Base-by-base conservation (phyloP, 2,329 filamentous ascomycete genomes). In the Allantophomopsis cytisporea region DNA sequence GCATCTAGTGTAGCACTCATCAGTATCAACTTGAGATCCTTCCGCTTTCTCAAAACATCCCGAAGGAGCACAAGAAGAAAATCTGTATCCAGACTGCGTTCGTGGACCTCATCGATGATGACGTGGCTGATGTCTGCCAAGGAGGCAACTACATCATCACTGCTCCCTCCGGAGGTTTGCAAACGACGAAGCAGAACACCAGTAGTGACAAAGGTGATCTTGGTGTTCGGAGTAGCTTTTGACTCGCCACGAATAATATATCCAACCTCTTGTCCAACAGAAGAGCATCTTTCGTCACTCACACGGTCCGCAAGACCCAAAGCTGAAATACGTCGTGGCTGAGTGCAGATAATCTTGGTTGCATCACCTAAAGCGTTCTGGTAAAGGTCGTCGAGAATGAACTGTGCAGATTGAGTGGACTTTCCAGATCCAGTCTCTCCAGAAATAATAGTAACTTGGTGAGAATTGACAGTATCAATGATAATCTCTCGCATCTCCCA, bases 1-100 rank as follows among this genome's bases (percentile, higher is more conserved):
- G 89, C 87, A 59, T 98, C 88, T 3, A 96, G 73, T 1, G 89
- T 98, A 2, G 89, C 89, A 59, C 86, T 94, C 91, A 98, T 98
- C 30, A 98, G 68, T 11, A 98, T 78, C 32, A 96, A 71, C 58
- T 89, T 94, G 31, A 96, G 70, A 45, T 93, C 83, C 50, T 77
- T 80, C 37, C 83, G 73, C 47, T 69, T 68, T 42, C 71, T 73
- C 47, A 95, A 60, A 6, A 94, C 84, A 55, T 94, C 83, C 40
- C 86, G 76, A 28, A 98, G 65, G 38, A 98, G 71, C 34, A 88
- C 87, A 39, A 98, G 69, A 8, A 96, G 65, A 54, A 98, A 95
- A 56, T 98, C 89, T 0, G 88, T 95, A 54, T 96, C 91, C 8
- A 98, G 66, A 60, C 85, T 94, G 40, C 89, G 77, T 59, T 98